These are phyloP conservation scores for Pezicula carpinea DNA, from an alignment of 2,329 filamentous ascomycete genomes.

Conservation along the genomic window DNA sequence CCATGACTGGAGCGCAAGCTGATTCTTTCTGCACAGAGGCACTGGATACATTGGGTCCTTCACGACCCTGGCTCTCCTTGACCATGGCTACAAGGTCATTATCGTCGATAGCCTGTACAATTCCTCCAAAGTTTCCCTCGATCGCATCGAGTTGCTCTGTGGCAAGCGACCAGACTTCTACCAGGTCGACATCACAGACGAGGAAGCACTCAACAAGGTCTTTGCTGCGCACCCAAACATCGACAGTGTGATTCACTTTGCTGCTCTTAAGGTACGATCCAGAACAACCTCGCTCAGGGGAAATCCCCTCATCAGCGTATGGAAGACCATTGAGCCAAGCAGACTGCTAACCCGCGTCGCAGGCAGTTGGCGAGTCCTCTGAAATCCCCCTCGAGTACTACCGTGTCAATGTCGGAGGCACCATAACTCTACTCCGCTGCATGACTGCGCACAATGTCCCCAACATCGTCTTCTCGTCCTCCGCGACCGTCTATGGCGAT, in stretches of 20 bases:
- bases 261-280: slow-evolving; percentile 76
- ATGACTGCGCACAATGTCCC: slow-evolving; percentile 88
- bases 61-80: slow-evolving; percentile 84
- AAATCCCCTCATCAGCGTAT: too few species aligned
- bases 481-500: slow-evolving; percentile 96
- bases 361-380: slow-evolving; percentile 93
- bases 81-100: slow-evolving; percentile 94
- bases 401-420: slow-evolving; percentile 91
- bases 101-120: slow-evolving; percentile 98
- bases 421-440: slow-evolving; percentile 76
- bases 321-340: too few species aligned
- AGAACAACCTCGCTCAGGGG: not conserved
- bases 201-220: slow-evolving; percentile 76
- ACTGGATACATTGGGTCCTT: slow-evolving; percentile 99
- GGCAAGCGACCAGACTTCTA: slow-evolving; percentile 85
- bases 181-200: slow-evolving; percentile 83
- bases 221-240: slow-evolving; percentile 88
- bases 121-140: slow-evolving; percentile 84
- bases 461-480: slow-evolving; percentile 98
- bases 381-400: slow-evolving; percentile 98
- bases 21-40: slow-evolving; percentile 55
- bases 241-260: slow-evolving; percentile 98
- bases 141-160: slow-evolving; percentile 90
- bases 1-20: slow-evolving; percentile 13
- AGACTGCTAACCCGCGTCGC: too few species aligned